A percentile compares a stretch with the other conserved stretches of the same genome.
phyloP scores from a whole-genome alignment of 208 protist species.

The Sergeia podlipaevii region DNA sequence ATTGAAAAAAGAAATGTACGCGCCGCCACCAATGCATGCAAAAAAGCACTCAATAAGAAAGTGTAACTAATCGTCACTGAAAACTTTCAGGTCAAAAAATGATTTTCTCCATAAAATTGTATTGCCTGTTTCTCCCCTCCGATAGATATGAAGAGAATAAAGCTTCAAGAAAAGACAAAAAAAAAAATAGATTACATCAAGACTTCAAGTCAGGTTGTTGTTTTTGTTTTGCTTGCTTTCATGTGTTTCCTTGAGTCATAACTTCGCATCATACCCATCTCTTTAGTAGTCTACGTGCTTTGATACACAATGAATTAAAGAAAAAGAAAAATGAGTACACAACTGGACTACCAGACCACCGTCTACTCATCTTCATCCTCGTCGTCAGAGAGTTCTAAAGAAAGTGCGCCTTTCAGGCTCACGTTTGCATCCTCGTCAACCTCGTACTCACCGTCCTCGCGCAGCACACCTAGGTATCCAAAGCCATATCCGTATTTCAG shows the following conservation, averaged over 20 bases:
- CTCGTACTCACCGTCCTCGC: slow-evolving; percentile 69
- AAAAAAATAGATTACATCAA: neutral
- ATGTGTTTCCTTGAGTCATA: no score
- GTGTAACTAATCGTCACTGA: no score
- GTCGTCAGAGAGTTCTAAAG: slow-evolving; percentile 39
- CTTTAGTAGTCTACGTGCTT: no score
- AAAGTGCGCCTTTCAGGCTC: slow-evolving; percentile 47
- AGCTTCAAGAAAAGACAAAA: no score
- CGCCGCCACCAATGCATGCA: no score
- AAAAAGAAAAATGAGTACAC: neutral
- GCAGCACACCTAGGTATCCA: slow-evolving; percentile 75
- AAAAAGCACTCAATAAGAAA: no score
- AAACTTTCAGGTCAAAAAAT: no score
- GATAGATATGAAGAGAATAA: neutral
- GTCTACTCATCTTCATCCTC: slow-evolving; percentile 22
- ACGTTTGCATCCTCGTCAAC: slow-evolving; percentile 58
- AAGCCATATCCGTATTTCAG: slow-evolving; percentile 76
- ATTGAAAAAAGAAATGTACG: no score
- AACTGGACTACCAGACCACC: no score
- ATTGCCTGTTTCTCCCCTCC: neutral
- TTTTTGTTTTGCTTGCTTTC: neutral
- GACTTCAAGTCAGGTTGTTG: neutral
- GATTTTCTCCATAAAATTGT: no score
- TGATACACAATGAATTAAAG: neutral
- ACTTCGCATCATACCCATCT: no score